Evolutionary conservation across 257 asterid genomes (phyloP).

Genomic region (Nicotiana obtusifolia): DNA sequence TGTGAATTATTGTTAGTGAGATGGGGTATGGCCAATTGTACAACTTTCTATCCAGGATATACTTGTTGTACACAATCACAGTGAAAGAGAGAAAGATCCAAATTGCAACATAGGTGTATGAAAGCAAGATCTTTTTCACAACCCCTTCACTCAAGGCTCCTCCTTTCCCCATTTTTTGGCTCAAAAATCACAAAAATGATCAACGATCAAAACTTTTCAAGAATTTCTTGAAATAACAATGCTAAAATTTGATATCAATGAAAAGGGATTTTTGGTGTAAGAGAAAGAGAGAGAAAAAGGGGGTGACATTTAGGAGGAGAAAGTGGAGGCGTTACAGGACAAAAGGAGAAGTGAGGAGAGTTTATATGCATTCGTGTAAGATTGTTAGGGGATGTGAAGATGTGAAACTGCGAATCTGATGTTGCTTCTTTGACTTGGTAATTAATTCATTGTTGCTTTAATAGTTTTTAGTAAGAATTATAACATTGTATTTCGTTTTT

Average conservation of each 20-base stretch:
- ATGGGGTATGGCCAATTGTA: constrained; percentile 73
- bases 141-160: constrained; percentile 52
- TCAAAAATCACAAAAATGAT: background rate
- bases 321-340: constrained; percentile 6
- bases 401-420: constrained; percentile 6
- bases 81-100: constrained; percentile 69
- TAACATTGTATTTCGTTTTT: too few species aligned
- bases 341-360: background rate
- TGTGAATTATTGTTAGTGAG: constrained; percentile 69
- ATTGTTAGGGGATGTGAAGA: background rate
- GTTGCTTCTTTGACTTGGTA: background rate
- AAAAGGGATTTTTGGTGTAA: background rate
- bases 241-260: background rate
- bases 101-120: constrained; percentile 52
- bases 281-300: background rate
- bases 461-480: too few species aligned
- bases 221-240: background rate
- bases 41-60: constrained; percentile 62
- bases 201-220: background rate
- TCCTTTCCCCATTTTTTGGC: constrained; percentile 40
- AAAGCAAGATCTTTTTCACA: constrained; percentile 52
- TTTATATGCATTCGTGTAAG: constrained; percentile 7
- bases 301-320: background rate
- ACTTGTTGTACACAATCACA: constrained; percentile 70
- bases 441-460: background rate